Evolutionary conservation across 208 protist genomes (phyloP), one percentile per base, ranked within the genome.

Genomic region (Crithidia thermophila): DNA sequence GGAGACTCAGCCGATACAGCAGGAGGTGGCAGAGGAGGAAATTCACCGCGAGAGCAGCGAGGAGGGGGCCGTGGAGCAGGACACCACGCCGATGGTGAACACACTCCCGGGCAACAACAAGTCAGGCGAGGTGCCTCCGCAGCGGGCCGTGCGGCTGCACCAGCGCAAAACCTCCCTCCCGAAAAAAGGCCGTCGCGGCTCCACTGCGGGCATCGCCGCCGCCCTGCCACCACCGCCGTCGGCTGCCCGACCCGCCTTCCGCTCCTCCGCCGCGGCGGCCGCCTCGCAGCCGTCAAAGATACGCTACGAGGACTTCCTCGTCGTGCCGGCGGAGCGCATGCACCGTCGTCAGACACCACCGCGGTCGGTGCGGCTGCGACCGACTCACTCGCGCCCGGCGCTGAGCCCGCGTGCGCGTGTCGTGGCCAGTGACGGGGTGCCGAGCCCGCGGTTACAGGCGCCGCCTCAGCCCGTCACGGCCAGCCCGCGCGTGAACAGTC

Each of bases 291-390:
- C 58, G 1, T 64, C 58, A 2, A 51, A 40, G 31, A 11, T 64
- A 21, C 58, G 58, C 30, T 64, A 64, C 27, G 58, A 64, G 30
- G 58, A 64, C 21, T 64, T 64, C 25, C 14, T 64, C 2, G 3
- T 62, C 9, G 37, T n/a, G n/a, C 18, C 25, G 2, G 37, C 57
- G 7, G 6, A 10, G 21, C 37, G 13, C 3, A 11, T 20, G 0
- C 18, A 51, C 14, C 42, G 57, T 31, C 42, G 7, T 8, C 27
- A 51, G 58, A 53, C 58, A 0, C 58, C 58, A 16, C 42, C 43
- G 33, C 28, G 31, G 20, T 40, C 31, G 3, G 58, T 64, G 58
- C 58, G 43, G 20, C 33, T 53, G 43, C 58, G 58, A 4, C 43
- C 58, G n/a, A 43, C 43, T 2, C 33, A 31, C 58, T 42, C 45